These are phyloP conservation scores for Inosperma sp. DNA, from an alignment of 768 basidiomycete genomes.

Conservation along the genomic window DNA sequence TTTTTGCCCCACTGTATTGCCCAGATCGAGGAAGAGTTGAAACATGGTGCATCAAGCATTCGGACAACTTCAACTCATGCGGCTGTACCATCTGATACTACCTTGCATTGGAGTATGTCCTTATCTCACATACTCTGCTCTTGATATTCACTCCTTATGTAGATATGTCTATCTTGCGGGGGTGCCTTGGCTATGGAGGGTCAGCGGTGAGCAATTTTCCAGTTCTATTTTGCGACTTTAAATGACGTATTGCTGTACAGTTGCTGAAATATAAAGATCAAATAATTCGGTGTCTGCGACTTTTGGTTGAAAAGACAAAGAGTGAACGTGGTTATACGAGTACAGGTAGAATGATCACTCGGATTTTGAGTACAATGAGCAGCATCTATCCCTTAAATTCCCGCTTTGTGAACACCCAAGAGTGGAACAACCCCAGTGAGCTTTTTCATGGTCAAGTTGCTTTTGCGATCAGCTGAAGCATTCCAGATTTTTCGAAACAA, in stretches of 20 bases:
- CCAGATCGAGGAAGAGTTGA: constrained; percentile 81
- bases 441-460: background rate
- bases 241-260: constrained; percentile 31
- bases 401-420: constrained; percentile 76
- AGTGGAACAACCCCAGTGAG: constrained; percentile 75
- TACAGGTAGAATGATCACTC: constrained; percentile 71
- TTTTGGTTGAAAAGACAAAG: constrained; percentile 76
- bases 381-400: constrained; percentile 74
- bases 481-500: constrained; percentile 54
- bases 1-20: constrained; percentile 74
- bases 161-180: constrained; percentile 82
- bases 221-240: background rate
- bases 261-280: constrained; percentile 64
- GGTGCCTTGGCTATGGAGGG: constrained; percentile 75
- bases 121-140: background rate
- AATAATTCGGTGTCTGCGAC: constrained; percentile 55
- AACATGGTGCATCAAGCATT: constrained; percentile 83
- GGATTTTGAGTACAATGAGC: constrained; percentile 69
- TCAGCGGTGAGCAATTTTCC: constrained; percentile 43
- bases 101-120: constrained; percentile 84
- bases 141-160: background rate
- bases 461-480: constrained; percentile 2
- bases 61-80: constrained; percentile 73
- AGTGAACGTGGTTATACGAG: constrained; percentile 86
- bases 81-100: constrained; percentile 78